These are phyloP conservation scores for Theileria annulata DNA, from an alignment of 169 alveolate genomes.

Conservation along the genomic window DNA sequence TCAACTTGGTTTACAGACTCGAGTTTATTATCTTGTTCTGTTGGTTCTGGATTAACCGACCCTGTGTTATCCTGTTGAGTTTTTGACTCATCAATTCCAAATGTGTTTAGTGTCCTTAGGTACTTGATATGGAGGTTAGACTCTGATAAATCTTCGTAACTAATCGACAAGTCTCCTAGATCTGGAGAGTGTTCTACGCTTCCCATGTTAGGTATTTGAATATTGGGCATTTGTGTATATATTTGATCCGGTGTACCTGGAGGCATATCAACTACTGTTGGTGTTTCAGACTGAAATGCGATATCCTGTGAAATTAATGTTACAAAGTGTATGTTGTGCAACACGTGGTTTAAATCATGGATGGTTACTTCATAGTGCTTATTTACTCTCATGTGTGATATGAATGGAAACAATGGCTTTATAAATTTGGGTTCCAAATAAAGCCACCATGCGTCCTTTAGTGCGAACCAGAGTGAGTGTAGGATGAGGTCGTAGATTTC, in stretches of 20 bases:
- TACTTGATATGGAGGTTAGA: neutral
- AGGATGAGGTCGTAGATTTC: slow-evolving; percentile 33
- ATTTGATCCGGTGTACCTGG: neutral
- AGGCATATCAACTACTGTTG: neutral
- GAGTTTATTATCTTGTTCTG: neutral
- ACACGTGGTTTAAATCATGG: slow-evolving; percentile 7
- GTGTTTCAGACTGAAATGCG: neutral
- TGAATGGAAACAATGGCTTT: slow-evolving; percentile 38
- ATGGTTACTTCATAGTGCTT: neutral
- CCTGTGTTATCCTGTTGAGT: neutral
- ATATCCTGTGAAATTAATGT: neutral
- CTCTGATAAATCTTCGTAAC: neutral
- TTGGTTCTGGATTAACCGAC: neutral
- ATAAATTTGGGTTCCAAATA: slow-evolving; percentile 21
- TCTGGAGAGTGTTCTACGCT: neutral
- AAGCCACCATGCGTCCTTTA: slow-evolving; percentile 64
- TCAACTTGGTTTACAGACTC: neutral
- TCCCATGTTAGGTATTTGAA: no score
- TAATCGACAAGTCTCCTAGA: neutral
- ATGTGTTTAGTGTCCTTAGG: neutral
- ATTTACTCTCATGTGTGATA: slow-evolving; percentile 5
- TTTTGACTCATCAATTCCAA: neutral
- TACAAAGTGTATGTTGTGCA: slow-evolving; percentile 15
- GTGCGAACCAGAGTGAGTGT: slow-evolving; percentile 36
- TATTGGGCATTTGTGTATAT: no score